A percentile compares a stretch with the other conserved stretches of the same genome.
phyloP scores from a whole-genome alignment of 1,284 basidiomycete genomes.

The Sanghuangporus baumii region DNA sequence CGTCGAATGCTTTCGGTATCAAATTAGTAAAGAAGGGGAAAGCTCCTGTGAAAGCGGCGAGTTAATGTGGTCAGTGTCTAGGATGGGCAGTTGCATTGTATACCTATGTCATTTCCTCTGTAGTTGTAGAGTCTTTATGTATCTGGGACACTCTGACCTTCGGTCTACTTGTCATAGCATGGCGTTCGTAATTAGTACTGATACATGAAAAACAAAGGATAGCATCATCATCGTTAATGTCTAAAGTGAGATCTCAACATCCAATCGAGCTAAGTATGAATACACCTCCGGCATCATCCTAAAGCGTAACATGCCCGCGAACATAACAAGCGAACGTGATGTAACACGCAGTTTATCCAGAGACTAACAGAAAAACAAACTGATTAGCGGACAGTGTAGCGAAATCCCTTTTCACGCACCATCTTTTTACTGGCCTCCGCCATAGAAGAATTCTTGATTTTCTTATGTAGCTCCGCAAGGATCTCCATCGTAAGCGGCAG shows the following conservation, averaged over 20 bases:
- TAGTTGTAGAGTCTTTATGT: not conserved
- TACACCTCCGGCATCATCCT: conserved; percentile 90
- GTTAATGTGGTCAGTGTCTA: conserved; percentile 20
- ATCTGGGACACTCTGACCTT: not conserved
- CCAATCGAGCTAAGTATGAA: conserved; percentile 74
- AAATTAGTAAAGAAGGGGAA: conserved; percentile 59
- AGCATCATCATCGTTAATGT: not conserved
- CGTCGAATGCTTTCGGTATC: conserved; percentile 64
- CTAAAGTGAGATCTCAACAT: conserved; percentile 72
- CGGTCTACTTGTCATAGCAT: not conserved
- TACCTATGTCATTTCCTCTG: not conserved
- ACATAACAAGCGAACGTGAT: conserved; percentile 78
- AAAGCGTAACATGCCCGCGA: conserved; percentile 84
- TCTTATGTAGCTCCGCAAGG: conserved; percentile 75
- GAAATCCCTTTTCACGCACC: conserved; percentile 36
- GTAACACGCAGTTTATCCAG: conserved; percentile 61
- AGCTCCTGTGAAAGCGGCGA: conserved; percentile 28
- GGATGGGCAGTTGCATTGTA: not conserved
- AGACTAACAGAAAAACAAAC: conserved; percentile 38
- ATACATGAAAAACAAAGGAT: not conserved
- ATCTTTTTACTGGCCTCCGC: conserved; percentile 70
- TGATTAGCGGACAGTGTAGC: conserved; percentile 13
- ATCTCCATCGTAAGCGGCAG: conserved; percentile 94
- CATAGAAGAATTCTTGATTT: conserved; percentile 67
- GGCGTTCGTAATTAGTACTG: not conserved